A percentile compares a stretch with the other conserved stretches of the same genome.
Evolutionary conservation across 2,329 filamentous ascomycete genomes (phyloP).

Genomic region (Lojkania enalia): DNA sequence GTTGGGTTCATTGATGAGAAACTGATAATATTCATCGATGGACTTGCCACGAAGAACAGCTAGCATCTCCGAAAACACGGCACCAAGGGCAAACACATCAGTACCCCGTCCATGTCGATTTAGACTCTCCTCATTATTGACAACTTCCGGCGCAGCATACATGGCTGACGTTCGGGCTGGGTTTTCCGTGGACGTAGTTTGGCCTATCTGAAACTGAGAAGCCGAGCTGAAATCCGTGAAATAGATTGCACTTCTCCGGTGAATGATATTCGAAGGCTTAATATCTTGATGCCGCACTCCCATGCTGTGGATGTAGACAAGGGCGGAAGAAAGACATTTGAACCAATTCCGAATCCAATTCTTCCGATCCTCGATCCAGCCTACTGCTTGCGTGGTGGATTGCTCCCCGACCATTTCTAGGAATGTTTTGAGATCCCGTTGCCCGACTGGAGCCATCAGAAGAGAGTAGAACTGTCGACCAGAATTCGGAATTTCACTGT

Average conservation of each 20-base stretch:
- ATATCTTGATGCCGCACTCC: conserved; percentile 17
- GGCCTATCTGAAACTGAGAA: conserved; percentile 11
- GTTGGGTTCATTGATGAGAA: background rate
- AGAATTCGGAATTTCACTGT: conserved; percentile 8
- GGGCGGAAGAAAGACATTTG: conserved; percentile 14
- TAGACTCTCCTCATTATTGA: conserved; percentile 1
- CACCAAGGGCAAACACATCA: conserved; percentile 11
- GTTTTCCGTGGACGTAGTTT: conserved; percentile 15
- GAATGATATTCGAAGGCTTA: conserved; percentile 17
- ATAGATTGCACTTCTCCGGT: conserved; percentile 7
- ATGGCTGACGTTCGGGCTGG: conserved; percentile 12
- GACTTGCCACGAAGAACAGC: conserved; percentile 5
- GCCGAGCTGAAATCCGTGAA: conserved; percentile 19
- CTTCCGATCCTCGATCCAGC: conserved; percentile 6
- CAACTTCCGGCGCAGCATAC: conserved; percentile 12
- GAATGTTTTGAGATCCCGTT: conserved; percentile 18
- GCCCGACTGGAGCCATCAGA: conserved; percentile 19
- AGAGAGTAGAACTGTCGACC: conserved; percentile 15
- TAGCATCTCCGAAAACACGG: conserved; percentile 8
- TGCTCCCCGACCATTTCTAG: conserved; percentile 12
- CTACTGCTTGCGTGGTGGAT: conserved; percentile 1
- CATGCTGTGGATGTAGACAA: conserved; percentile 13
- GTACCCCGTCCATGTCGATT: conserved; percentile 10
- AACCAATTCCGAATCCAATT: conserved; percentile 10
- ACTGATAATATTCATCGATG: conserved; percentile 6